These are phyloP conservation scores for Dothiorella sarmentorum DNA, from an alignment of 2,329 filamentous ascomycete genomes.

Conservation along the genomic window DNA sequence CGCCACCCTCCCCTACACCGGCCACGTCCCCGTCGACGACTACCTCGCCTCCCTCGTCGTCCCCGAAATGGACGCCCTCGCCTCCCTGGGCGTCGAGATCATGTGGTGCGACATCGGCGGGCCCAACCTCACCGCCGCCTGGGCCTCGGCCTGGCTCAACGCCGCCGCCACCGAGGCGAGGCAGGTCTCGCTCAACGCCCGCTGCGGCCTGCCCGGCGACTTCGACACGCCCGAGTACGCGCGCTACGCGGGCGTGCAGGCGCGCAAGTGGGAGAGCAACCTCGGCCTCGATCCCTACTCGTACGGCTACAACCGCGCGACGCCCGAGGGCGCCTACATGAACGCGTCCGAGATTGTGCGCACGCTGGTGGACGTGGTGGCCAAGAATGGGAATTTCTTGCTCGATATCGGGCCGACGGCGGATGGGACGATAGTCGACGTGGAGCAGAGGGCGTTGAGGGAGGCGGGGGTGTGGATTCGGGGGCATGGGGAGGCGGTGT, in stretches of 20 bases:
- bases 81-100: constrained; percentile 40
- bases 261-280: constrained; percentile 59
- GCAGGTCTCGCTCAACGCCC: constrained; percentile 55
- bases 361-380: constrained; percentile 51
- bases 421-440: constrained; percentile 52
- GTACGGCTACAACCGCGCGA: constrained; percentile 59
- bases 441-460: constrained; percentile 48
- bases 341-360: constrained; percentile 49
- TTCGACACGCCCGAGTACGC: constrained; percentile 61
- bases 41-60: constrained; percentile 42
- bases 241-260: constrained; percentile 48
- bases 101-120: constrained; percentile 50
- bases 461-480: constrained; percentile 55
- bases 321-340: constrained; percentile 49
- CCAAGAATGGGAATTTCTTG: constrained; percentile 56
- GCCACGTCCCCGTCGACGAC: constrained; percentile 41
- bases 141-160: constrained; percentile 45
- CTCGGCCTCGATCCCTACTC: constrained; percentile 58
- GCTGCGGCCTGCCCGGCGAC: constrained; percentile 56
- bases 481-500: constrained; percentile 53
- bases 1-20: constrained; percentile 41
- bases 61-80: constrained; percentile 45
- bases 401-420: constrained; percentile 55
- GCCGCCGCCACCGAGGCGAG: constrained; percentile 37
- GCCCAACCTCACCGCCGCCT: constrained; percentile 42